Evolutionary conservation across 345 rosid genomes (phyloP), one percentile per base, ranked within the genome.

Genomic region (Gossypium ekmanianum): DNA sequence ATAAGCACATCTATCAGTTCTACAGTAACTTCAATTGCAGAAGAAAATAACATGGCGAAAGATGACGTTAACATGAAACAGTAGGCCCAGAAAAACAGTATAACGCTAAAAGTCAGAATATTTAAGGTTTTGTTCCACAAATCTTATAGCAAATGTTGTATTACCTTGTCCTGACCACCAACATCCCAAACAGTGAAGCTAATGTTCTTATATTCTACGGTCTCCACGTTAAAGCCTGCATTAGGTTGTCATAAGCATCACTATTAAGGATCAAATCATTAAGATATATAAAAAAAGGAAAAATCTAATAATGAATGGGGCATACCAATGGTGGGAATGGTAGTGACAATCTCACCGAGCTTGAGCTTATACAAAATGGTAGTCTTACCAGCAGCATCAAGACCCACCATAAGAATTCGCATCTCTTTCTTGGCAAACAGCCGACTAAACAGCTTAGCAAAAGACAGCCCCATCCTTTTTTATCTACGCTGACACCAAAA

Each of bases 351-450:
- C 86, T 89, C 91, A 3, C 93, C 93, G 8, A 89, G 86, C 79
- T 89, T 87, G 75, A 89, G 90, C 85, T 87, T 89, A 79, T 89
- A 89, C 73, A 89, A 51, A 13, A 89, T 89, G 72, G 93, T 89
- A n/a, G 93, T 89, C 87, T 89, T 89, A 87, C 93, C 93, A 83
- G 93, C 93, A 16, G 93, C 93, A 80, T 89, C 93, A 70, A 89
- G 93, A 87, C 91, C 93, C 12, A 89, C 93, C 93, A 89, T 89
- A 22, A 89, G 90, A 75, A 89, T 89, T 39, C 91, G 85, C 93
- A 89, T 89, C 87, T 89, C 93, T 71, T 87, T 87, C 87, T 87
- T 89, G 44, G 93, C 91, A 81, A 87, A 89, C 3, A 89, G 83
- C 52, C 84, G 86, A 75, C 90, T 89, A 76, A 89, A 89, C 76